Base-by-base conservation (phyloP, 805 yeast species). In the Hanseniaspora opuntiae region DNA sequence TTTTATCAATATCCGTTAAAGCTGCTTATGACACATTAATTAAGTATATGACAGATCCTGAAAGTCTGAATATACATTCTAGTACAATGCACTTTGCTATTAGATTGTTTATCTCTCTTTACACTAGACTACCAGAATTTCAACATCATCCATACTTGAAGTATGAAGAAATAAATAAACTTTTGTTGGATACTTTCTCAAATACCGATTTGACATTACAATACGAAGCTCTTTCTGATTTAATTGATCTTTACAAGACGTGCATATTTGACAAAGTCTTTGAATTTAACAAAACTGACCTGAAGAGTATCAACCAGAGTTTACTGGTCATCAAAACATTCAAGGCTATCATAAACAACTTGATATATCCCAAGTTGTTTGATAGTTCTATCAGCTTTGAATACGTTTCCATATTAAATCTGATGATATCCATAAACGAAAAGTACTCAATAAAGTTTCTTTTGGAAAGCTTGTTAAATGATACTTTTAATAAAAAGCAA, bases 381-480 rank as follows among this genome's bases (percentile, higher is more conserved):
- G 45, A 42, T 14, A 36, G 25, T 5, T 33, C 46, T 10, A 41
- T 44, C 6, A 51, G n/a, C 16, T 33, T 38, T 22, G 54, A 51
- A 17, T 51, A 51, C 22, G 25, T 37, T 44, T 22, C 25, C 9
- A 20, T 51, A 9, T 37, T 51, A 11, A 51, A 51, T 17, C 8
- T 28, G 9, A 42, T 51, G 17, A 44, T 42, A 1, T 25, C 22
- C 2, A 24, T 51, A 3, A 51, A 51, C 17, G 36, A 35, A 9
- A 42, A 51, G 35, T 51, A 44, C 38, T 46, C 46, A 1, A 51
- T 36, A 11, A 51, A 51, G 22, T 51, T 51, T 44, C 45, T 51
- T 4, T 9, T 51, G 5, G 38, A 51, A 30, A 36, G 48, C 12
- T 51, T 51, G 24, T 16, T 44, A 3, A 37, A 44, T 19, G 54